Evolutionary conservation across 148 eudicot species (phyloP).

Genomic region (Rhododendron henanense): DNA sequence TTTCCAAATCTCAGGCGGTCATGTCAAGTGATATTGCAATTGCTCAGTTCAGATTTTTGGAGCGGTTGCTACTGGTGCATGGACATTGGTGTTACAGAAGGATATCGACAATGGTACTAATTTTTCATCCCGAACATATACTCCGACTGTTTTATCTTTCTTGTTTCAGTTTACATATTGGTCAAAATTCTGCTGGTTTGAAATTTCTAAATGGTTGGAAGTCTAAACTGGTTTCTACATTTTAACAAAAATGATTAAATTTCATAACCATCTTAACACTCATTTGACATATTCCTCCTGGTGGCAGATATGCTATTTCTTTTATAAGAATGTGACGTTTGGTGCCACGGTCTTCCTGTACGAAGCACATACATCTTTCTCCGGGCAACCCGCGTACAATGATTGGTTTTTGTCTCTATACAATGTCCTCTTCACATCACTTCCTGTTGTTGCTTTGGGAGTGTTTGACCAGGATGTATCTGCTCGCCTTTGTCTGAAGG

Average conservation of each 20-base stretch:
- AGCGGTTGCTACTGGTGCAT: constrained; percentile 86
- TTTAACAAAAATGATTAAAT: background rate
- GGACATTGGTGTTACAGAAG: constrained; percentile 99
- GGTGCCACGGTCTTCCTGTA: constrained; percentile 79
- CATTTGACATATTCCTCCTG: background rate
- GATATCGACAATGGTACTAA: constrained; percentile 83
- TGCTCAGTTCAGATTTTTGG: constrained; percentile 94
- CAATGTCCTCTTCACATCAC: constrained; percentile 85
- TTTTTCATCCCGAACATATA: background rate
- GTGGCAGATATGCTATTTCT: constrained; percentile 94
- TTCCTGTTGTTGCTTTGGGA: constrained; percentile 86
- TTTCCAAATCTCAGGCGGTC: constrained; percentile 59
- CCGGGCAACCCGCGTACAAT: constrained; percentile 80
- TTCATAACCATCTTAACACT: background rate
- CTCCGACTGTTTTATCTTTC: background rate
- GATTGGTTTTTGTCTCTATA: constrained; percentile 91
- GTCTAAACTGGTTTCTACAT: background rate
- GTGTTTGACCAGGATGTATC: constrained; percentile 93
- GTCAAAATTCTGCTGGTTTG: background rate
- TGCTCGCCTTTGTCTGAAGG: constrained; percentile 86
- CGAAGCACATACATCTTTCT: constrained; percentile 85
- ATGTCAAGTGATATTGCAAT: constrained; percentile 97
- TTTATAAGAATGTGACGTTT: constrained; percentile 80
- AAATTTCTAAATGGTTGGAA: background rate
- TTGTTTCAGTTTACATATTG: background rate